Evolutionary conservation across 164 flowering plant genomes (phyloP).

Genomic region (Piper betle): DNA sequence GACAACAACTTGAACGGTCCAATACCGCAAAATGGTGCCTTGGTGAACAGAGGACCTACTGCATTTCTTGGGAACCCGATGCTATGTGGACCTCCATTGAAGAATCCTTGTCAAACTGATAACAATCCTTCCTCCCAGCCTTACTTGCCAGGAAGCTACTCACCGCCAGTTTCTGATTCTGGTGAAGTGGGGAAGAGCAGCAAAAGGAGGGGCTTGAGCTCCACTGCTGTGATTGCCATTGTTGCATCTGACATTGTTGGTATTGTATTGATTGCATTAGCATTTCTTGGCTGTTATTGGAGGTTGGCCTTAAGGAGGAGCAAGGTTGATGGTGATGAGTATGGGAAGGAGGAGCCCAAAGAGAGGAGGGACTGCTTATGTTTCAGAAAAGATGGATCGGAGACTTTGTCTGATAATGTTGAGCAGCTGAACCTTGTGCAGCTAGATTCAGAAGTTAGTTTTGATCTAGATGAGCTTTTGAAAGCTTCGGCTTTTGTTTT

Average conservation of each 20-base stretch:
- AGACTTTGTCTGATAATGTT: constrained; percentile 53
- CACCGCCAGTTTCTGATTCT: constrained; percentile 18
- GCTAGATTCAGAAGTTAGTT: constrained; percentile 54
- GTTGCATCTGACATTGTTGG: constrained; percentile 62
- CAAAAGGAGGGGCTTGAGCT: constrained; percentile 47
- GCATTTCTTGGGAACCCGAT: constrained; percentile 80
- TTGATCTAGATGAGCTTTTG: constrained; percentile 84
- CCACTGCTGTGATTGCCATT: constrained; percentile 42
- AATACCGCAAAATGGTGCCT: constrained; percentile 83
- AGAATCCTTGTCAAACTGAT: constrained; percentile 44
- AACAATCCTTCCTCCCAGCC: constrained; percentile 48
- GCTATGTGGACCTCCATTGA: constrained; percentile 92
- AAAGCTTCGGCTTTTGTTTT: constrained; percentile 88
- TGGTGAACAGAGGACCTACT: constrained; percentile 90
- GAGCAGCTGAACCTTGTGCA: constrained; percentile 75
- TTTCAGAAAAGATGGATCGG: constrained; percentile 71
- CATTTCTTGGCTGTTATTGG: constrained; percentile 61
- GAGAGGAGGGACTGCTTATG: constrained; percentile 57
- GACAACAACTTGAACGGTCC: constrained; percentile 76
- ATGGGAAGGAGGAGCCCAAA: constrained; percentile 11
- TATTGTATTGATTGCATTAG: constrained; percentile 60
- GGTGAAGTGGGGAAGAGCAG: constrained; percentile 10
- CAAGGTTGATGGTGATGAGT: constrained; percentile 15
- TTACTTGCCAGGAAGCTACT: constrained; percentile 33
- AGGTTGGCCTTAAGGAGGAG: constrained; percentile 30